Evolutionary conservation across 2,329 filamentous ascomycete species (phyloP).

Genomic region (Monilinia fructicola): DNA sequence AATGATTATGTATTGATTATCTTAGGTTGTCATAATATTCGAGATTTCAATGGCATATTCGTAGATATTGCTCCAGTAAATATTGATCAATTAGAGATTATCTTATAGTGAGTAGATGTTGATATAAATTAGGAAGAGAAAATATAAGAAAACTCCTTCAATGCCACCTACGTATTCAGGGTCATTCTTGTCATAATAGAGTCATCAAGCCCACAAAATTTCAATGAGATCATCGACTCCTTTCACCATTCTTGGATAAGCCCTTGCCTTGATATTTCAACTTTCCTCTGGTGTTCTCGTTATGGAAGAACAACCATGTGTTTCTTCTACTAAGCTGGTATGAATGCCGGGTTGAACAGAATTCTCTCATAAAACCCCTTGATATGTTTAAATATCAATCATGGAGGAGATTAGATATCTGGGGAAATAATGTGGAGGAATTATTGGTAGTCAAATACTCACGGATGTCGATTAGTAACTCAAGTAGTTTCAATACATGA

Average conservation of each 20-base stretch:
- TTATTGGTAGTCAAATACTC: not conserved
- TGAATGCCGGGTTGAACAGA: not conserved
- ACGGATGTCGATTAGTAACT: no score
- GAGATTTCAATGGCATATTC: not conserved
- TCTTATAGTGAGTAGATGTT: not conserved
- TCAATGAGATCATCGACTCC: constrained; percentile 6
- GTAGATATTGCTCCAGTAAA: not conserved
- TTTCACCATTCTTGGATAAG: constrained; percentile 1
- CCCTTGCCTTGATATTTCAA: not conserved
- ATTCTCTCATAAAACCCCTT: not conserved
- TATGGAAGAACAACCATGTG: not conserved
- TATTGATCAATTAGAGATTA: no score
- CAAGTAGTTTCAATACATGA: not conserved
- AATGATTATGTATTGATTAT: not conserved
- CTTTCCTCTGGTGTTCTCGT: not conserved
- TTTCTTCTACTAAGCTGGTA: not conserved
- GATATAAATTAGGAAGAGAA: not conserved
- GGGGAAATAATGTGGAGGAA: not conserved
- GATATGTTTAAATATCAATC: no score
- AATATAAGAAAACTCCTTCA: not conserved
- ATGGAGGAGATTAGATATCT: not conserved
- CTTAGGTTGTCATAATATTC: not conserved
- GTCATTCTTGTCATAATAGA: not conserved
- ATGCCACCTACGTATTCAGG: not conserved
- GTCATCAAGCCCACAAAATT: not conserved